Evolutionary conservation across 805 yeast genomes (phyloP).

Genomic region (Candida tibetensis): DNA sequence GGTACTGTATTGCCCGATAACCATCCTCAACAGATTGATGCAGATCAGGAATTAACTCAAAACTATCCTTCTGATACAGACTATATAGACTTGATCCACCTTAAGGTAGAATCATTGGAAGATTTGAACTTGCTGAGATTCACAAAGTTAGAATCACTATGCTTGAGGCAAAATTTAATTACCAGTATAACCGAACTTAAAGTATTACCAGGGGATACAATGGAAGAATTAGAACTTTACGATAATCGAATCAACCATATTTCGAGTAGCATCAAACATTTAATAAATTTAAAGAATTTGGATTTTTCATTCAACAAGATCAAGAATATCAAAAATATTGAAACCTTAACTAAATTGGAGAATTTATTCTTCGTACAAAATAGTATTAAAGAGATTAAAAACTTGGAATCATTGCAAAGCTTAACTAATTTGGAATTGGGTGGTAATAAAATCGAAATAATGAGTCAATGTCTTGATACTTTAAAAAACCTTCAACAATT

Average conservation of each 20-base stretch:
- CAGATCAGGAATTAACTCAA: conserved; percentile 64
- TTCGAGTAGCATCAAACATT: conserved; percentile 61
- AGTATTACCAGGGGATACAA: conserved; percentile 59
- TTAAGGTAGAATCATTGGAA: conserved; percentile 62
- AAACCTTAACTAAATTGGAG: conserved; percentile 56
- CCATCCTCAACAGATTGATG: conserved; percentile 54
- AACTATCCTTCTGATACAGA: conserved; percentile 57
- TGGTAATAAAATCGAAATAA: conserved; percentile 69
- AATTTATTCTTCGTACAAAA: conserved; percentile 87
- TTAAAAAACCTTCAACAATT: conserved; percentile 64
- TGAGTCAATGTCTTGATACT: conserved; percentile 53
- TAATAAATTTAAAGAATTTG: conserved; percentile 53
- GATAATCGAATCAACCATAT: conserved; percentile 91
- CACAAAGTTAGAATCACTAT: conserved; percentile 52
- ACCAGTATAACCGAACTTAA: conserved; percentile 54
- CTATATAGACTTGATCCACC: conserved; percentile 63
- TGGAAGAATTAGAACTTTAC: conserved; percentile 83
- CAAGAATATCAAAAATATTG: conserved; percentile 77
- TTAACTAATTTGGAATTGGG: conserved; percentile 82
- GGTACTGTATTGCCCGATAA: conserved; percentile 45
- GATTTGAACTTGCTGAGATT: conserved; percentile 61
- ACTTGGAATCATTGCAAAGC: conserved; percentile 53
- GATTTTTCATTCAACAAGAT: conserved; percentile 91
- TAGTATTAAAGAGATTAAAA: conserved; percentile 69
- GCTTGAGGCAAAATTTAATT: conserved; percentile 80